phyloP scores from a whole-genome alignment of 371 early-diverging fungal genomes.

The Vairimorpha ceranae region DNA sequence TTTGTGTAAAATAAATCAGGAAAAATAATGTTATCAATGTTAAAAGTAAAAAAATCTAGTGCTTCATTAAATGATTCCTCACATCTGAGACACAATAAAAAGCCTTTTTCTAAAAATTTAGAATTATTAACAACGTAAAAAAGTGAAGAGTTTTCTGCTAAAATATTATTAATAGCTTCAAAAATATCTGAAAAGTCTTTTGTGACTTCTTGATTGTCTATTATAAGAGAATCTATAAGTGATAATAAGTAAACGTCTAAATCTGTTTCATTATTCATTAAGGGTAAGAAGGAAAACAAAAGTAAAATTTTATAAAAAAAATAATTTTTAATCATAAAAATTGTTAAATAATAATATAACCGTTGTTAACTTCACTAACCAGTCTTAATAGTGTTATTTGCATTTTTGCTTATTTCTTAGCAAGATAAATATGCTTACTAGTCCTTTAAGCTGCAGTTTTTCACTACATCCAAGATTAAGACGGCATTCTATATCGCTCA shows the following conservation, averaged over 20 bases:
- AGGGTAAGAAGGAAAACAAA: neutral
- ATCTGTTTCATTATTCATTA: neutral
- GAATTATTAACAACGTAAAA: slow-evolving; percentile 5
- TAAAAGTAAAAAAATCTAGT: neutral
- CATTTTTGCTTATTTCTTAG: neutral
- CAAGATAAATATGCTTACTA: slow-evolving; percentile 51
- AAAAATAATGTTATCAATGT: neutral
- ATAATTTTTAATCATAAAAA: too few relatives aligned
- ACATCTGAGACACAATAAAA: neutral
- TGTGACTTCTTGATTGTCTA: neutral
- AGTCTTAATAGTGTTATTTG: too few relatives aligned
- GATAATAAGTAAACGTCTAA: neutral
- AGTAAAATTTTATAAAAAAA: neutral
- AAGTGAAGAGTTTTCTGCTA: neutral
- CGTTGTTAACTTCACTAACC: too few relatives aligned
- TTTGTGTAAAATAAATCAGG: slow-evolving; percentile 22
- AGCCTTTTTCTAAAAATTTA: slow-evolving; percentile 1
- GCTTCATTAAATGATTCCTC: neutral
- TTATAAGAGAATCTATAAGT: neutral
- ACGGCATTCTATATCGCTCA: slow-evolving; percentile 58
- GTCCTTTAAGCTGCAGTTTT: slow-evolving; percentile 55
- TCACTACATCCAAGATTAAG: slow-evolving; percentile 56
- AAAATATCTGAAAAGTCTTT: slow-evolving; percentile 6
- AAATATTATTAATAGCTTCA: neutral
- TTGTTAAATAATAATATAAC: too few relatives aligned